Evolutionary conservation across 2,329 filamentous ascomycete species (phyloP).

Genomic region (Aspergillus quadricinctus): DNA sequence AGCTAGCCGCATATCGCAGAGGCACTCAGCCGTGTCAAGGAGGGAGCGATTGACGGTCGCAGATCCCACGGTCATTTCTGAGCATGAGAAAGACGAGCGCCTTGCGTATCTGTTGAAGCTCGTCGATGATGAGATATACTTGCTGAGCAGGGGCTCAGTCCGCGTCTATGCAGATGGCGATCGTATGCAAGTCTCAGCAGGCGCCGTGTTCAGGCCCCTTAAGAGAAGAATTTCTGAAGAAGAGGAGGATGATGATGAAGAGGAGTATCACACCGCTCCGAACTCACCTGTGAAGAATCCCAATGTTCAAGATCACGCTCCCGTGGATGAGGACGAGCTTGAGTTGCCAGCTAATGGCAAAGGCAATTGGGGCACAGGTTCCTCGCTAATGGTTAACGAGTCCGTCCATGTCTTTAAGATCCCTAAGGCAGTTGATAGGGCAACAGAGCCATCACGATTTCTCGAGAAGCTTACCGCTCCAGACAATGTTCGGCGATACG

Average conservation of each 20-base stretch:
- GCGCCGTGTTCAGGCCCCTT: slow-evolving; percentile 1
- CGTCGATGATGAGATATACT: slow-evolving; percentile 31
- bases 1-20: slow-evolving; percentile 23
- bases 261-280: slow-evolving; percentile 27
- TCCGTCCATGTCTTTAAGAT: slow-evolving; percentile 5
- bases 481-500: slow-evolving; percentile 14
- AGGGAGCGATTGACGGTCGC: slow-evolving; percentile 2
- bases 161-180: slow-evolving; percentile 3
- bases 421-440: not conserved
- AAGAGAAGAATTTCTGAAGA: slow-evolving; percentile 16
- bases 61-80: slow-evolving; percentile 7
- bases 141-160: slow-evolving; percentile 21
- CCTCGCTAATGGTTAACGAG: not conserved
- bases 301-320: not conserved
- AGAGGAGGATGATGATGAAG: slow-evolving; percentile 24
- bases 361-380: not conserved
- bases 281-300: slow-evolving; percentile 23
- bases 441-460: slow-evolving; percentile 9
- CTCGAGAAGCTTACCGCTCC: slow-evolving; percentile 17
- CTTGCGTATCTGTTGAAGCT: slow-evolving; percentile 24
- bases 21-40: slow-evolving; percentile 13
- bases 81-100: slow-evolving; percentile 21
- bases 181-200: slow-evolving; percentile 5
- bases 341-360: not conserved
- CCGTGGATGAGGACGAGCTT: not conserved